These are phyloP conservation scores for Lentinula boryana DNA, from an alignment of 768 basidiomycete genomes.

Conservation along the genomic window DNA sequence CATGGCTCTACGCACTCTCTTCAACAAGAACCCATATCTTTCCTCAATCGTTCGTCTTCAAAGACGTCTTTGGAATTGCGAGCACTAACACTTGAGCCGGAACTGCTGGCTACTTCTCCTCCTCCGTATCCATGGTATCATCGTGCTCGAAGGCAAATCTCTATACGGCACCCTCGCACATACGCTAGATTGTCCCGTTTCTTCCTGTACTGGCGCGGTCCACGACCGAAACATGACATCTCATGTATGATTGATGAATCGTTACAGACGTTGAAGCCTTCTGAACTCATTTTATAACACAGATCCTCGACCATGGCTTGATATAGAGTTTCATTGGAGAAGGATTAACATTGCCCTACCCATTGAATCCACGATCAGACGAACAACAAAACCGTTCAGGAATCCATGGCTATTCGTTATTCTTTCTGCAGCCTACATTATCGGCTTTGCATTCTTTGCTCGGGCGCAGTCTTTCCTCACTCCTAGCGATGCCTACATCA, in stretches of 20 bases:
- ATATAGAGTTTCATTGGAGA: conserved; percentile 37
- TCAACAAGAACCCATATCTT: background rate
- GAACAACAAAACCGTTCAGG: conserved; percentile 46
- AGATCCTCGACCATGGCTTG: conserved; percentile 54
- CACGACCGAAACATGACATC: conserved; percentile 50
- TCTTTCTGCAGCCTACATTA: conserved; percentile 57
- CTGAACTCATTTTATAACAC: background rate
- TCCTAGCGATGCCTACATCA: conserved; percentile 55
- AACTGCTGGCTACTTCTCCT: conserved; percentile 12
- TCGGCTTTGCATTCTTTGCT: conserved; percentile 66
- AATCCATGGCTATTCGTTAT: conserved; percentile 48
- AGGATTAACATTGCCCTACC: conserved; percentile 31
- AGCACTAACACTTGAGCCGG: conserved; percentile 6
- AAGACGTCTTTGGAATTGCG: background rate
- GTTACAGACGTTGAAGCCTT: background rate
- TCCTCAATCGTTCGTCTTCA: background rate
- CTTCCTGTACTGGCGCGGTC: conserved; percentile 47
- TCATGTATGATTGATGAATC: conserved; percentile 28
- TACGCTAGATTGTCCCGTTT: conserved; percentile 13
- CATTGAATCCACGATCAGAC: conserved; percentile 51
- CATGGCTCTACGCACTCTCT: background rate
- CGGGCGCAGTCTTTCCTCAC: conserved; percentile 70
- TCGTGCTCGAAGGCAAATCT: conserved; percentile 13
- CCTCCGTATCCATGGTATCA: conserved; percentile 13
- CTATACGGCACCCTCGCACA: conserved; percentile 14